These are phyloP conservation scores for Saturnispora serradocipensis DNA, from an alignment of 805 yeast species.

Conservation along the genomic window DNA sequence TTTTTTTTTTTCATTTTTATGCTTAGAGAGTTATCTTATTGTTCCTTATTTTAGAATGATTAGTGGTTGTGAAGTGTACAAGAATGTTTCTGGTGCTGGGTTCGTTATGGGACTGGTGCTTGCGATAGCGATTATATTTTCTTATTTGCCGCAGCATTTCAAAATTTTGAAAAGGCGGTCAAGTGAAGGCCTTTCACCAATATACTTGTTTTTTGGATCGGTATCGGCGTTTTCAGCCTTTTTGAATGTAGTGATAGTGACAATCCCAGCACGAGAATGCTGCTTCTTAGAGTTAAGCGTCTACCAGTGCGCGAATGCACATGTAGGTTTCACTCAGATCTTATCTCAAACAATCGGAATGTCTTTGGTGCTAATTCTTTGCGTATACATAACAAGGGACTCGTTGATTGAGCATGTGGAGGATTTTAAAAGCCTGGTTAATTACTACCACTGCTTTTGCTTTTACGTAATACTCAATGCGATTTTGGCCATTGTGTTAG, in stretches of 20 bases:
- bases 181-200: constrained; percentile 72
- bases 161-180: constrained; percentile 48
- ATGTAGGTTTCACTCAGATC: constrained; percentile 58
- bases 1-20: background rate
- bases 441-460: constrained; percentile 34
- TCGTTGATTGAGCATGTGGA: constrained; percentile 38
- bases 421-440: constrained; percentile 35
- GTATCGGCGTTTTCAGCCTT: constrained; percentile 60
- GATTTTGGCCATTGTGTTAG: constrained; percentile 27
- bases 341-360: constrained; percentile 55
- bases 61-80: constrained; percentile 32
- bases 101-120: constrained; percentile 38
- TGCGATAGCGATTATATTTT: constrained; percentile 56
- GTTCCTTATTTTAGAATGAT: background rate
- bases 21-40: background rate
- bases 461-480: constrained; percentile 28
- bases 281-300: constrained; percentile 35
- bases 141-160: constrained; percentile 70
- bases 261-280: constrained; percentile 54
- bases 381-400: constrained; percentile 37
- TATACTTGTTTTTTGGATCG: constrained; percentile 61
- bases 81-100: constrained; percentile 36
- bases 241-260: constrained; percentile 55
- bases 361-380: constrained; percentile 44
- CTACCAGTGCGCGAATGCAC: constrained; percentile 59